Conservation (phyloP, 129 eudicot species). For the Chrysanthemum makinoi region DNA sequence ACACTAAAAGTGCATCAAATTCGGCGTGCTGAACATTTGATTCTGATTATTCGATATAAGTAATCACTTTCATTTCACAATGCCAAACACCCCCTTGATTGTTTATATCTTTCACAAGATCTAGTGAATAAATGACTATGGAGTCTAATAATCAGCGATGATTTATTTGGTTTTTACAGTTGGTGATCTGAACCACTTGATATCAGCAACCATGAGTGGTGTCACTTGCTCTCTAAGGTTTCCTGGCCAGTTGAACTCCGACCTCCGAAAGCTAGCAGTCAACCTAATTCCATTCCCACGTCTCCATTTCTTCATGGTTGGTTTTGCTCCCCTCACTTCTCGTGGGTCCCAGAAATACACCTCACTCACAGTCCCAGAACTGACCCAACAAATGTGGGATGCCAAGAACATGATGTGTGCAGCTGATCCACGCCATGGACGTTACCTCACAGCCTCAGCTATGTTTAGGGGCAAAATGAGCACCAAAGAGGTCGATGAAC, state of each 20-base stretch:
- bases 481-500: slow-evolving; percentile 93
- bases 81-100: too few species aligned
- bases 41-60: too few species aligned
- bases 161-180: slow-evolving; percentile 40
- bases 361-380: slow-evolving; percentile 88
- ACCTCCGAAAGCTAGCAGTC: slow-evolving; percentile 83
- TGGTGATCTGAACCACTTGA: slow-evolving; percentile 91
- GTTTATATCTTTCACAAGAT: too few species aligned
- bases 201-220: slow-evolving; percentile 96
- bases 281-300: slow-evolving; percentile 91
- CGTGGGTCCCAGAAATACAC: slow-evolving; percentile 92
- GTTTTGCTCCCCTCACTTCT: slow-evolving; percentile 90
- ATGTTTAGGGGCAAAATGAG: slow-evolving; percentile 94
- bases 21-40: too few species aligned
- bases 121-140: not conserved
- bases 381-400: slow-evolving; percentile 97
- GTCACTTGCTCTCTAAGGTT: slow-evolving; percentile 89
- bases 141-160: slow-evolving; percentile 1
- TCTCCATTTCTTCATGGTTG: slow-evolving; percentile 96
- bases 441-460: slow-evolving; percentile 89
- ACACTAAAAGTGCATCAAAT: too few species aligned
- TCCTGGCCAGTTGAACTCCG: slow-evolving; percentile 89
- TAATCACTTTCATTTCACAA: too few species aligned
- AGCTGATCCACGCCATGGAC: slow-evolving; percentile 92
- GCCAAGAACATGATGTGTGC: slow-evolving; percentile 97